phyloP scores from a whole-genome alignment of 2,329 filamentous ascomycete species.

The Lecanicillium sp. region DNA sequence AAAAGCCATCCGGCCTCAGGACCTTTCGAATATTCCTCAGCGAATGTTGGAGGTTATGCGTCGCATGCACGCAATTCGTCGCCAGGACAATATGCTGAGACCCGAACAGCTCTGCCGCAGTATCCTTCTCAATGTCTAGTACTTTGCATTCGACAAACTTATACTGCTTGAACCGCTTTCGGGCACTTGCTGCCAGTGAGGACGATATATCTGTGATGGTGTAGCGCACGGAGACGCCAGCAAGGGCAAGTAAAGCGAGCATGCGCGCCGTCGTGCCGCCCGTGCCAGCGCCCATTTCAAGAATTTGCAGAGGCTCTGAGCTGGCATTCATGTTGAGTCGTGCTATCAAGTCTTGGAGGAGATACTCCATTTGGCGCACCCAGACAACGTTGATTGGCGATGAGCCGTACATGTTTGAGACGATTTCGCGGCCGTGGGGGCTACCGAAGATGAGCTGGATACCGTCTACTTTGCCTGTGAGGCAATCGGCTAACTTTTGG shows the following conservation, averaged over 20 bases:
- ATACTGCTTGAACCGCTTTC: slow-evolving; percentile 9
- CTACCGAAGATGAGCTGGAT: slow-evolving; percentile 28
- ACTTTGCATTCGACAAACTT: neutral
- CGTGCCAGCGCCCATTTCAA: slow-evolving; percentile 18
- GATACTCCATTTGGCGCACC: slow-evolving; percentile 19
- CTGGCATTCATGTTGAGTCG: slow-evolving; percentile 4
- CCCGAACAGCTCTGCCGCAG: slow-evolving; percentile 12
- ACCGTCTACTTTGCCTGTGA: slow-evolving; percentile 24
- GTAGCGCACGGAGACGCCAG: slow-evolving; percentile 23
- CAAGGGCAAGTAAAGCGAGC: slow-evolving; percentile 16
- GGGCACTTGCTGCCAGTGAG: slow-evolving; percentile 21
- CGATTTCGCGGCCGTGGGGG: slow-evolving; percentile 21
- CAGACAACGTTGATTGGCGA: slow-evolving; percentile 22
- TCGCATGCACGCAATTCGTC: slow-evolving; percentile 26
- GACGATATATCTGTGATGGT: slow-evolving; percentile 30
- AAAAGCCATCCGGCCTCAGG: slow-evolving; percentile 23
- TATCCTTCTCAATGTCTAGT: neutral
- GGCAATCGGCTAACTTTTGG: slow-evolving; percentile 15
- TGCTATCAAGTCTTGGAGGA: slow-evolving; percentile 18
- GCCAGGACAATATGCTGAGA: slow-evolving; percentile 23
- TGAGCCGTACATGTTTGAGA: slow-evolving; percentile 24
- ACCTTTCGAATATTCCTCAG: slow-evolving; percentile 14
- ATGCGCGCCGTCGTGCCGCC: slow-evolving; percentile 25
- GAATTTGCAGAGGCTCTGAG: slow-evolving; percentile 19
- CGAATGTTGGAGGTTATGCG: slow-evolving; percentile 14